Base-by-base conservation (phyloP, 1,284 basidiomycete genomes). In the Irpex rosettiformis region DNA sequence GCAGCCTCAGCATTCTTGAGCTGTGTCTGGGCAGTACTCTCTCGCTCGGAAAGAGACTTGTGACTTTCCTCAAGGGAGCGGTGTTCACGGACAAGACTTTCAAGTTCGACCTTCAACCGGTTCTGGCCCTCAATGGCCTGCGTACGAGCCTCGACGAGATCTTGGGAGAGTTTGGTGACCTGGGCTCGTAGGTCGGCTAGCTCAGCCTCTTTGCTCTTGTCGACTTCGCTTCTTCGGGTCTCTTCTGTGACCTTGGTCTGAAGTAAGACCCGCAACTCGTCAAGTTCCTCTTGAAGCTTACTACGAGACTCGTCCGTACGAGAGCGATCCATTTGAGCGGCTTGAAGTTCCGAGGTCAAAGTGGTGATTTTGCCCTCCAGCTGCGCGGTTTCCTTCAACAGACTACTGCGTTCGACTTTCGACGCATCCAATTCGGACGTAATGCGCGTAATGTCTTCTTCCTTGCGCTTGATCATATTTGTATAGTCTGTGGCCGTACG, bases 191-290 rank as follows among this genome's bases (percentile, higher is more conserved):
- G 77, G 27, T 85, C 79, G 1, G 75, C 72, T 18, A 97, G 82
- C 71, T 98, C 96, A 48, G 86, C 82, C 65, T 96, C 94, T 68
- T 89, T 92, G 74, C 91, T 91, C 71, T 89, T 89, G 72, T 94
- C 93, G 1, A 86, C 91, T 70, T 97, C 93, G 53, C 82, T 84
- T 24, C 91, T 85, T 58, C 89, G 88, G 30, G 84, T 88, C 67
- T 95, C 94, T 69, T 97, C 95, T 21, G 86, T 89, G 1, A 87
- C 84, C 73, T 95, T 96, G 4, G 91, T 89, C 56, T 89, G 87
- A 78, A 97, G 85, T 18, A 93, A 73, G 21, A 81, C 77, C 4
- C 95, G 86, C 3, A 96, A 79, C 64, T 93, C 92, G 67, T 98
- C 96, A 11, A 97, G 78, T 71, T 97, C 94, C 51, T 79, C 82